A percentile compares a stretch with the other conserved stretches of the same genome.
Evolutionary conservation across 768 basidiomycete species (phyloP).

Genomic region (Boletus pseudopeckii): DNA sequence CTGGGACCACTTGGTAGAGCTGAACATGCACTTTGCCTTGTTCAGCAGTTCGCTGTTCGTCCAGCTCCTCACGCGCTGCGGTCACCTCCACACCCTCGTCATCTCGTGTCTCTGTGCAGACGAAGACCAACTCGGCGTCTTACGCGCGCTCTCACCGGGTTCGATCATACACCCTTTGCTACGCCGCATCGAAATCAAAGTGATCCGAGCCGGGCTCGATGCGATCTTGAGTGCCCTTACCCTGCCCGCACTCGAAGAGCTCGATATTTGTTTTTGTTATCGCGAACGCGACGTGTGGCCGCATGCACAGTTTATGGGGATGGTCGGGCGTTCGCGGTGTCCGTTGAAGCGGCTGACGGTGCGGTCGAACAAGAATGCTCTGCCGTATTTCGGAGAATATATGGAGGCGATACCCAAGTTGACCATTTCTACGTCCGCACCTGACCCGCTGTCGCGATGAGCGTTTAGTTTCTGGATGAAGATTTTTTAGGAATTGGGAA

Average conservation of each 20-base stretch:
- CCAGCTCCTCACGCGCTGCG: slow-evolving; percentile 22
- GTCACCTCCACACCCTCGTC: slow-evolving; percentile 17
- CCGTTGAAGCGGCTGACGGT: slow-evolving; percentile 22
- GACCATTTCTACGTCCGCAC: slow-evolving; percentile 11
- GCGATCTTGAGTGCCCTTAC: slow-evolving; percentile 17
- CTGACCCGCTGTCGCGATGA: background rate
- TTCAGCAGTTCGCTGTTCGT: slow-evolving; percentile 23
- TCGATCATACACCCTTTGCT: slow-evolving; percentile 17
- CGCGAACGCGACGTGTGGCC: slow-evolving; percentile 30
- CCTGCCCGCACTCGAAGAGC: slow-evolving; percentile 29
- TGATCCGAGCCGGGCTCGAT: slow-evolving; percentile 25
- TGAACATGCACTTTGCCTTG: slow-evolving; percentile 28
- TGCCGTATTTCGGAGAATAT: slow-evolving; percentile 23
- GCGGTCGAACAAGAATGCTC: slow-evolving; percentile 22
- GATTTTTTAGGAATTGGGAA: background rate
- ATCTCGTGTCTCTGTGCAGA: slow-evolving; percentile 27
- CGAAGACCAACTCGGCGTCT: slow-evolving; percentile 2
- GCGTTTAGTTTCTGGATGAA: background rate
- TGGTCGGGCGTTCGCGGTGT: slow-evolving; percentile 26
- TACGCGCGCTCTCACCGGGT: slow-evolving; percentile 10
- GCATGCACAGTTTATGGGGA: slow-evolving; percentile 21
- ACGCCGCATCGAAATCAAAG: slow-evolving; percentile 29
- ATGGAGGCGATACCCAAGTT: slow-evolving; percentile 19
- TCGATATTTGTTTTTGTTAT: slow-evolving; percentile 31
- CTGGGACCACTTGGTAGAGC: slow-evolving; percentile 25